Percentiles rank a stretch among this genome's conserved stretches.
Conservation (phyloP, 805 yeast species). For the Candida vaughaniae region DNA sequence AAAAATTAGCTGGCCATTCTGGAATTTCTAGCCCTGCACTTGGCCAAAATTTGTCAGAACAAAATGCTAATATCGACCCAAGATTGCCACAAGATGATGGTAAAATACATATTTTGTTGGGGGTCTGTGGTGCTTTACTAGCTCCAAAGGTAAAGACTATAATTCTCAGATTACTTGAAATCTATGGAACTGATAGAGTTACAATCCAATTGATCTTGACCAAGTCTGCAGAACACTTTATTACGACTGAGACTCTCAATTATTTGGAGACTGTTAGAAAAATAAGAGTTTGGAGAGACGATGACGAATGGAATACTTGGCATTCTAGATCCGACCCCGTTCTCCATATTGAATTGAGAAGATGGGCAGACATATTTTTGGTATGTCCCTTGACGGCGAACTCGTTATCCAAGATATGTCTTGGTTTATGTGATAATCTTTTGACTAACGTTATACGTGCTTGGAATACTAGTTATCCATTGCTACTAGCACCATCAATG, state of each 20-base stretch:
- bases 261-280: conserved; percentile 39
- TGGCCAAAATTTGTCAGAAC: conserved; percentile 24
- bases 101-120: conserved; percentile 53
- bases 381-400: conserved; percentile 96
- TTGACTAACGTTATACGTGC: conserved; percentile 89
- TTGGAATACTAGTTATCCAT: conserved; percentile 92
- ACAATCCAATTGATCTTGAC: conserved; percentile 56
- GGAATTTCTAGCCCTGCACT: conserved; percentile 9
- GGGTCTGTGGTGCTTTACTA: conserved; percentile 59
- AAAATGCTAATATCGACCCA: conserved; percentile 52
- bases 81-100: conserved; percentile 52
- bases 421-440: conserved; percentile 90
- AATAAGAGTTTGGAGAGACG: conserved; percentile 55
- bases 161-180: conserved; percentile 50
- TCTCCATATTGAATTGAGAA: conserved; percentile 86
- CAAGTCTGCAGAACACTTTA: conserved; percentile 51
- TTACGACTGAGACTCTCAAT: conserved; percentile 44
- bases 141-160: conserved; percentile 52
- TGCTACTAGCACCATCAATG: conserved; percentile 94
- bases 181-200: conserved; percentile 49
- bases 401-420: conserved; percentile 81
- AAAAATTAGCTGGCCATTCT: conserved; percentile 10
- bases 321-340: conserved; percentile 83
- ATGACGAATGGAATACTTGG: conserved; percentile 73
- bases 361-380: conserved; percentile 94